These are phyloP conservation scores for Cyclanthera cordifolia DNA, from an alignment of 306 rosid species.

Conservation along the genomic window DNA sequence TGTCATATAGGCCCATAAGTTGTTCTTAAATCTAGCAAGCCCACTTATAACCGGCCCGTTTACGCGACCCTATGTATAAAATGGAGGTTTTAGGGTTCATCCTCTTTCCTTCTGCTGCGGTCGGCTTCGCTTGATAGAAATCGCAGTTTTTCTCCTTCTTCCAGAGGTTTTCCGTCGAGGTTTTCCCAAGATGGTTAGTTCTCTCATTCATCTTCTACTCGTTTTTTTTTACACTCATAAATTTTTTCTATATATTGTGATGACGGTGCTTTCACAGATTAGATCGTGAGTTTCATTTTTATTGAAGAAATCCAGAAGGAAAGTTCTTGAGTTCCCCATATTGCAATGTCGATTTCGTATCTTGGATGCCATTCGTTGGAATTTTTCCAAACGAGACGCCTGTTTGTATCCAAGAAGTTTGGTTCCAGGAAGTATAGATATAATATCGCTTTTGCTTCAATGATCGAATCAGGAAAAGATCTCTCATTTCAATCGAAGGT, in stretches of 20 bases:
- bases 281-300: background rate
- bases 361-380: background rate
- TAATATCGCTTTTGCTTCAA: background rate
- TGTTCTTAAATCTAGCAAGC: background rate
- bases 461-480: background rate
- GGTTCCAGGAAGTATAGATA: background rate
- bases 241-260: background rate
- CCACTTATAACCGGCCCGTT: background rate
- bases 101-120: background rate
- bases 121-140: background rate
- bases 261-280: background rate
- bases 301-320: background rate
- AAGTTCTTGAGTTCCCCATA: background rate
- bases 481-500: background rate
- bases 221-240: background rate
- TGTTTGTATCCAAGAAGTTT: background rate
- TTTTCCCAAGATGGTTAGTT: constrained; percentile 6
- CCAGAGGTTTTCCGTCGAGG: background rate
- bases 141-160: background rate
- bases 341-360: background rate
- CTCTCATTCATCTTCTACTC: background rate
- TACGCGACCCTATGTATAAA: background rate
- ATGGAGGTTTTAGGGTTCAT: constrained; percentile 8
- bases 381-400: background rate
- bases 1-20: background rate